A percentile compares a stretch with the other conserved stretches of the same genome.
These are phyloP conservation scores for Pythium volutum DNA, from an alignment of 352 stramenopile species.

Conservation along the genomic window DNA sequence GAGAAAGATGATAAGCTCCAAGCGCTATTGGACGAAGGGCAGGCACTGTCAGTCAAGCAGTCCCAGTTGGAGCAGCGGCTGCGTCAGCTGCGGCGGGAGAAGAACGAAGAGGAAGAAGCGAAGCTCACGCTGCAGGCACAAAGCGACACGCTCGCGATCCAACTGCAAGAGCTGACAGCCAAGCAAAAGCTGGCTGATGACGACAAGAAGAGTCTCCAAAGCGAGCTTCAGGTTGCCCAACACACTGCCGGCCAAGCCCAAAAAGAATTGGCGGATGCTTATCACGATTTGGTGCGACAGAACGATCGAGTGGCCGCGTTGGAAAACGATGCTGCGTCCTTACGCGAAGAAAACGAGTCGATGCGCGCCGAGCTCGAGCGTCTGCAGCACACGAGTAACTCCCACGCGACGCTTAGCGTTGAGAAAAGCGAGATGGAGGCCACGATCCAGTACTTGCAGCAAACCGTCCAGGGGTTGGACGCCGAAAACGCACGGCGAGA, in stretches of 20 bases:
- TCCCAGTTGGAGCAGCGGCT: slow-evolving; percentile 68
- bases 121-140: slow-evolving; percentile 51
- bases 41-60: slow-evolving; percentile 76
- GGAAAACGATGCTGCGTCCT: slow-evolving; percentile 24
- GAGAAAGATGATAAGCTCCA: slow-evolving; percentile 77
- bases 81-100: slow-evolving; percentile 69
- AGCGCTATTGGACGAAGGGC: slow-evolving; percentile 67
- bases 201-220: slow-evolving; percentile 39
- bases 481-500: slow-evolving; percentile 52
- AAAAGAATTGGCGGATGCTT: slow-evolving; percentile 21
- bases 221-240: slow-evolving; percentile 35
- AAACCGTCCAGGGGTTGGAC: slow-evolving; percentile 54
- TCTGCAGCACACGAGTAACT: slow-evolving; percentile 43
- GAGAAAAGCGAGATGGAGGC: slow-evolving; percentile 59
- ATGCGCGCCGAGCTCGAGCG: slow-evolving; percentile 38
- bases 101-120: slow-evolving; percentile 70
- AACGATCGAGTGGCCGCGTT: slow-evolving; percentile 26
- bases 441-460: slow-evolving; percentile 60
- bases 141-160: slow-evolving; percentile 40
- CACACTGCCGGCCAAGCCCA: slow-evolving; percentile 21
- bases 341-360: slow-evolving; percentile 31
- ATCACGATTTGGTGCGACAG: slow-evolving; percentile 36
- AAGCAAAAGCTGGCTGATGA: slow-evolving; percentile 54
- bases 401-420: slow-evolving; percentile 43
- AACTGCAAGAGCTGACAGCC: slow-evolving; percentile 40